These are phyloP conservation scores for Rubus idaeus DNA, from an alignment of 306 rosid genomes.

Conservation along the genomic window DNA sequence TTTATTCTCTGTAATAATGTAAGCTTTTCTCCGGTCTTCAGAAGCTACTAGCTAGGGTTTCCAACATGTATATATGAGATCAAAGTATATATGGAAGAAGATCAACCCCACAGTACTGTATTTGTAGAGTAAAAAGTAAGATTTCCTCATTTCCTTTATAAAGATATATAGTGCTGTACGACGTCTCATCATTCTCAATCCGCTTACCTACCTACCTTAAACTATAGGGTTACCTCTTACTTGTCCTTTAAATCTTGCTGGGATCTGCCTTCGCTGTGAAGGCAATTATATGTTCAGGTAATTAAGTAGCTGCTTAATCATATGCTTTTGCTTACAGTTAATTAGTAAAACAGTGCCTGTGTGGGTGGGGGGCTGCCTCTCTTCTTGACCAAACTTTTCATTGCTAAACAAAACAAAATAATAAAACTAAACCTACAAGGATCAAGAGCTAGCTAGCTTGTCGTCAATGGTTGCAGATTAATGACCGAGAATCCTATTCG, in stretches of 20 bases:
- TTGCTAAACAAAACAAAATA: no score
- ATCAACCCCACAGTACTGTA: not conserved
- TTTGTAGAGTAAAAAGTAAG: not conserved
- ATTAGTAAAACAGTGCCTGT: no score
- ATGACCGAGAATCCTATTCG: not conserved
- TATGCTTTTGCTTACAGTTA: no score
- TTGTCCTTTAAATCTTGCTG: not conserved
- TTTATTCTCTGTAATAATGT: not conserved
- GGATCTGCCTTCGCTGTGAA: slow-evolving; percentile 38
- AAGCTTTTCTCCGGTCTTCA: no score
- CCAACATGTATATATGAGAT: not conserved
- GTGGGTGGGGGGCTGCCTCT: no score
- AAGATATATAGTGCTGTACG: slow-evolving; percentile 17
- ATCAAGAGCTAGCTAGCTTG: not conserved
- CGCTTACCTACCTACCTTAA: not conserved
- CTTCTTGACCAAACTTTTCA: no score
- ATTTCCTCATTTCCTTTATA: not conserved
- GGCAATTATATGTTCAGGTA: slow-evolving; percentile 16
- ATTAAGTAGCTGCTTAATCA: no score
- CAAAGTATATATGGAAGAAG: not conserved
- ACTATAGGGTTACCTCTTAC: slow-evolving; percentile 1
- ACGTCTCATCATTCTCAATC: slow-evolving; percentile 27
- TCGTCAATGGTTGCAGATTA: not conserved
- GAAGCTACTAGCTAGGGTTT: not conserved
- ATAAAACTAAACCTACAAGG: not conserved